Percentiles rank a stretch among this genome's conserved stretches.
Evolutionary conservation across 2,329 filamentous ascomycete genomes (phyloP).

Genomic region (Bipolaris zeicola): DNA sequence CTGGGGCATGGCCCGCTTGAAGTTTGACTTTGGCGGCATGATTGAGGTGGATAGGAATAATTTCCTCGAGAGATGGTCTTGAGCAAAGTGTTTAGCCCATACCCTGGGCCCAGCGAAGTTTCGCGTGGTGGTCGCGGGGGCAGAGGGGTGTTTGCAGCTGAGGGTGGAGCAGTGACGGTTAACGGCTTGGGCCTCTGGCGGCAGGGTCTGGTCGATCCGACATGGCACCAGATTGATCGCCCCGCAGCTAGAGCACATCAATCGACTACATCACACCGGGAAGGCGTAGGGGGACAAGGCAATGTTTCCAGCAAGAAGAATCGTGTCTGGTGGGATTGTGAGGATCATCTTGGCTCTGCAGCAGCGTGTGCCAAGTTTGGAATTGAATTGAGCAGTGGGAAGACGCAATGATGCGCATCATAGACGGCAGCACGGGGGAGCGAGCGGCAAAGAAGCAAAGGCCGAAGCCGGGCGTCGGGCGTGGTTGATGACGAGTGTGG

Average conservation of each 20-base stretch:
- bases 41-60: background rate
- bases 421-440: background rate
- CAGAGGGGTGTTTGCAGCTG: constrained; percentile 1
- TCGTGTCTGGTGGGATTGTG: background rate
- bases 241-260: constrained; percentile 7
- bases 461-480: background rate
- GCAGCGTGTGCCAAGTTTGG: background rate
- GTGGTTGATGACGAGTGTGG: background rate
- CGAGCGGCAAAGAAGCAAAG: background rate
- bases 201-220: constrained; percentile 19
- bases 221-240: constrained; percentile 15
- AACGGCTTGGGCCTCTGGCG: constrained; percentile 8
- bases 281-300: background rate
- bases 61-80: background rate
- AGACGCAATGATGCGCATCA: background rate
- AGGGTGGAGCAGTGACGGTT: constrained; percentile 20
- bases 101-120: constrained; percentile 9
- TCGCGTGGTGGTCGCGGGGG: constrained; percentile 13
- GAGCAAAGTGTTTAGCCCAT: constrained; percentile 11
- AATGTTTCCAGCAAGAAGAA: background rate
- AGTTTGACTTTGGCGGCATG: constrained; percentile 55
- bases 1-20: constrained; percentile 52
- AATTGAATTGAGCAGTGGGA: background rate
- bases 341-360: background rate
- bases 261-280: constrained; percentile 1